Evolutionary conservation across 306 rosid species (phyloP), one percentile per base, ranked within the genome.

Genomic region (Astragalus membranaceus): DNA sequence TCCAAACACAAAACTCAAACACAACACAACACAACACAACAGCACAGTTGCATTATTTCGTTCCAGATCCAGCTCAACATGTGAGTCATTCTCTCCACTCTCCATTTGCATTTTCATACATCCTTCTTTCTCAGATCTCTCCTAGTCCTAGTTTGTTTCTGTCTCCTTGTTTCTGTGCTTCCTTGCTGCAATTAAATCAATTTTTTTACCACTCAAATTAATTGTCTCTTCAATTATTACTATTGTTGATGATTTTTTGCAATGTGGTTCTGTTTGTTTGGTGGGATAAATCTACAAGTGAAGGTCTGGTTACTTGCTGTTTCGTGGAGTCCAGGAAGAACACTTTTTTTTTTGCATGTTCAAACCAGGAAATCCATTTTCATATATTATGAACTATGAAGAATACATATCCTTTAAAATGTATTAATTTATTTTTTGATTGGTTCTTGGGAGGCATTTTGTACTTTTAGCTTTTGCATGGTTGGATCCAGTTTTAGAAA

Each of bases 1-100:
- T 49, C 8, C 77, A 43, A 58, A 48, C 70, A 26, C 32, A 68
- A 57, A 46, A 56, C 43, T 17, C 43, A 58, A 66, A 30, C 54
- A 37, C 64, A 49, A 36, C 7, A 20, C 7, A 50, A 5, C 35
- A 51, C 30, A 26, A 3, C 30, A 26, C 3, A 1, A 53, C 36
- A 54, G 4, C 44, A 58, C 68, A 67, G 61, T 68, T 60, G 30
- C 72, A 48, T 65, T 75, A 69, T 75, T 81, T 78, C 35, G 36
- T 67, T 64, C 63, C 80, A 83, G 87, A 83, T 89, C 82, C 85
- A 80, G 43, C 82, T 48, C 51, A 37, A 26, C 80, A 56, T 43
- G 96, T 89, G 78, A 83, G 88, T 78, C 43, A 9, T 61, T 44
- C 64, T 41, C 8, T 54, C 7, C 75, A 36, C 43, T 67, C 62